phyloP scores from a whole-genome alignment of 768 basidiomycete species.

The Lyophyllum decastes region DNA sequence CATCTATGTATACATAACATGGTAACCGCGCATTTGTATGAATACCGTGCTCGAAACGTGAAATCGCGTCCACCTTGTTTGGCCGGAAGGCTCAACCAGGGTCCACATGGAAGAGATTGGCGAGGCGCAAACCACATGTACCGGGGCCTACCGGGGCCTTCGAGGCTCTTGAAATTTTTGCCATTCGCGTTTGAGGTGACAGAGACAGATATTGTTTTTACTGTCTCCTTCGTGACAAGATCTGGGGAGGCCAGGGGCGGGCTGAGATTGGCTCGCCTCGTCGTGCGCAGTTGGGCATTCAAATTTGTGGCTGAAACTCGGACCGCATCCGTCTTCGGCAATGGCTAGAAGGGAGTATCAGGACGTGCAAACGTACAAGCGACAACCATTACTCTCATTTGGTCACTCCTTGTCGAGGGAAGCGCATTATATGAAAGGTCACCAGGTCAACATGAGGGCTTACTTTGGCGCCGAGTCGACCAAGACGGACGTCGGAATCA shows the following conservation, averaged over 20 bases:
- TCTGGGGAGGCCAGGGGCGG: background rate
- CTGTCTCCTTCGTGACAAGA: background rate
- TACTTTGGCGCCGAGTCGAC: slow-evolving; percentile 2
- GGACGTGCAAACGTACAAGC: slow-evolving; percentile 19
- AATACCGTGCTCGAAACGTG: background rate
- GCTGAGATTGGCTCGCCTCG: background rate
- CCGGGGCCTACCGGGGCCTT: background rate
- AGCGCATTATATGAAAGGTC: slow-evolving; percentile 13
- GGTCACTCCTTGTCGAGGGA: slow-evolving; percentile 10
- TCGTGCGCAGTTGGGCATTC: background rate
- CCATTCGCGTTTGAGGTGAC: background rate
- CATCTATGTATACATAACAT: background rate
- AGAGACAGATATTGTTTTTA: background rate
- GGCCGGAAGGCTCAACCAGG: background rate
- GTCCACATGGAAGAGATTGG: background rate
- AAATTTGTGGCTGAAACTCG: background rate
- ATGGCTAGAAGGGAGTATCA: slow-evolving; percentile 10
- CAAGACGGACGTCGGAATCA: background rate
- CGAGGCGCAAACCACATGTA: background rate
- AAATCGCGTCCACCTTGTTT: background rate
- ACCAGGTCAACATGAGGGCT: slow-evolving; percentile 13
- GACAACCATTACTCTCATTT: slow-evolving; percentile 13
- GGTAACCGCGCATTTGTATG: background rate
- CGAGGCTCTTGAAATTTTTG: slow-evolving; percentile 1
- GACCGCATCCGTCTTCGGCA: slow-evolving; percentile 1